Evolutionary conservation across 2,329 filamentous ascomycete species (phyloP).

Genomic region (Cordyceps cicadae): DNA sequence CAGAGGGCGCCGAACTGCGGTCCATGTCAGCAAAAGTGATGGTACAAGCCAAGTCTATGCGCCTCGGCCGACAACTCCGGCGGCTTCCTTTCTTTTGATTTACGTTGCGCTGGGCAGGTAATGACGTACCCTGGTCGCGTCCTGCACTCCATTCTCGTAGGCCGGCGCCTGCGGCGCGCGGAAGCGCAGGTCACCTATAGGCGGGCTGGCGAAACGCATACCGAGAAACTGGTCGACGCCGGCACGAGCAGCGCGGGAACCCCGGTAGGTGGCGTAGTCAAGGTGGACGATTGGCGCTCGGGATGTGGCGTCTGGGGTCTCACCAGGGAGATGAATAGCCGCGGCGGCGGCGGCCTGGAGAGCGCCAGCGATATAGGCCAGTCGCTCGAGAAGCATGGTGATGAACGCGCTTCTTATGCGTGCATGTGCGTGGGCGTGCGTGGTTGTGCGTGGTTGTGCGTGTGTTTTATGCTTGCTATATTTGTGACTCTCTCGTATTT

Average conservation of each 20-base stretch:
- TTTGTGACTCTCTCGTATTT: not conserved
- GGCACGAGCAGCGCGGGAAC: conserved; percentile 25
- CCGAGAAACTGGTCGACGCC: conserved; percentile 39
- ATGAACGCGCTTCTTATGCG: not conserved
- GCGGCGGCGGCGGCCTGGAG: not conserved
- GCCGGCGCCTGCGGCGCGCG: conserved; percentile 38
- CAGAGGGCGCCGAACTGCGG: conserved; percentile 38
- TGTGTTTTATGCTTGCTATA: not conserved
- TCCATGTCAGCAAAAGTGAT: not conserved
- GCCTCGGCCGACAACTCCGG: not conserved
- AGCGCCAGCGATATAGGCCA: not conserved
- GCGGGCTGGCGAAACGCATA: conserved; percentile 44
- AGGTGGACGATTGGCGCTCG: conserved; percentile 26
- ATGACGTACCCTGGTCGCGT: conserved; percentile 26
- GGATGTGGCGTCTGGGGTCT: not conserved
- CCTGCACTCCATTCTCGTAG: conserved; percentile 23
- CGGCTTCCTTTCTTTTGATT: not conserved
- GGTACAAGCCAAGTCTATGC: not conserved
- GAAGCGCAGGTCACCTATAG: conserved; percentile 42
- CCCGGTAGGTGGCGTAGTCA: conserved; percentile 37
- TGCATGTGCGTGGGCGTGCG: not conserved
- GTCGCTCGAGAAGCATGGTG: not conserved
- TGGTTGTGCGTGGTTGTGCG: not conserved
- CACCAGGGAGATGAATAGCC: not conserved
- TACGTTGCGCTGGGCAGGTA: not conserved